Conservation (phyloP, 805 yeast genomes). For the Starmera dryadoides region DNA sequence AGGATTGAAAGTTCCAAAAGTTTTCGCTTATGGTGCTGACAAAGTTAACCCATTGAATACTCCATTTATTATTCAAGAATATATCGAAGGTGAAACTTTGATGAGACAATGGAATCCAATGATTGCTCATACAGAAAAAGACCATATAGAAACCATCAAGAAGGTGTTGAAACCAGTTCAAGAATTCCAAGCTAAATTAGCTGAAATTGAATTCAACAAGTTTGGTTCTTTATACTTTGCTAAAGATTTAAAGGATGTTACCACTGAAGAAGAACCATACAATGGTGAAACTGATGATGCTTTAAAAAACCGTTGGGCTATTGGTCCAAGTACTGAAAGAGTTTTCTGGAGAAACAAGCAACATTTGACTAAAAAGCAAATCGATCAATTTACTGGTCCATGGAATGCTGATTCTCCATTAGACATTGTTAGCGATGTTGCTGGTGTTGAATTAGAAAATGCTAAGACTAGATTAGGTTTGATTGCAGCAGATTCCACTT, state of each 20-base stretch:
- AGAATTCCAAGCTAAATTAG: conserved; percentile 51
- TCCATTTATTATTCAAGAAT: conserved; percentile 81
- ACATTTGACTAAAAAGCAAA: conserved; percentile 40
- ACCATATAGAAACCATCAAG: conserved; percentile 42
- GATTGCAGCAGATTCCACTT: conserved; percentile 41
- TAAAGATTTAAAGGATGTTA: conserved; percentile 38
- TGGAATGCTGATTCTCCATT: conserved; percentile 56
- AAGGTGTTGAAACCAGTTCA: conserved; percentile 67
- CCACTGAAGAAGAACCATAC: conserved; percentile 39
- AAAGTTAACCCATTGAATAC: conserved; percentile 54
- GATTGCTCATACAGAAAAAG: conserved; percentile 47
- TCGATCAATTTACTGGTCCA: conserved; percentile 63
- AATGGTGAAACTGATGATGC: conserved; percentile 49
- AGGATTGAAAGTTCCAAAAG: conserved; percentile 65
- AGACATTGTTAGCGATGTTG: conserved; percentile 58
- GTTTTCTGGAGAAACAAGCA: conserved; percentile 65
- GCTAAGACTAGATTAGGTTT: conserved; percentile 47
- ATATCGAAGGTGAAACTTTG: conserved; percentile 67
- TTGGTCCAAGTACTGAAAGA: conserved; percentile 86
- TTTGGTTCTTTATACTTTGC: conserved; percentile 81
- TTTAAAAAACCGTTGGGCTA: conserved; percentile 67
- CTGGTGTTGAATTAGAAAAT: conserved; percentile 57
- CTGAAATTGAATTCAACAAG: conserved; percentile 53
- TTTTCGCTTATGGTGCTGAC: conserved; percentile 56
- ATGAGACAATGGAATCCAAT: conserved; percentile 93